phyloP scores from a whole-genome alignment of 2,329 filamentous ascomycete species.

The Ceratocystis huliohia region DNA sequence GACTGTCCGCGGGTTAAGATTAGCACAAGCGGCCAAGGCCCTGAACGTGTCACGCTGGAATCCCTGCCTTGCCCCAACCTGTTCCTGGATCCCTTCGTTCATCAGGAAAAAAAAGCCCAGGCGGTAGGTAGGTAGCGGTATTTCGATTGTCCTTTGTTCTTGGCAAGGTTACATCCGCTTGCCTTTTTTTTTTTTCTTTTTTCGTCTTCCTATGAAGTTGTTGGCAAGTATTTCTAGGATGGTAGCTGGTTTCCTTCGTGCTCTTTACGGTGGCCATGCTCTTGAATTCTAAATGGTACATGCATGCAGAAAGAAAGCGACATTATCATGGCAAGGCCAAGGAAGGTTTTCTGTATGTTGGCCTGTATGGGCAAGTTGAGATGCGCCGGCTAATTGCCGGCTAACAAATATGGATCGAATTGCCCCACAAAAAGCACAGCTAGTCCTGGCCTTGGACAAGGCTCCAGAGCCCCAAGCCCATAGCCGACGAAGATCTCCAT shows the following conservation, averaged over 20 bases:
- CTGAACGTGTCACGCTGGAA: not conserved
- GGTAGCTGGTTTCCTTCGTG: not conserved
- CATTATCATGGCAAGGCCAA: not conserved
- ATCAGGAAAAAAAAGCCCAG: not conserved
- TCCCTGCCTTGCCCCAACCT: not conserved
- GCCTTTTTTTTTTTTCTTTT: not conserved
- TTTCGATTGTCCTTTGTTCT: too few species aligned
- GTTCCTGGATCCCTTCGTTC: not conserved
- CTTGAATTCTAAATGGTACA: not conserved
- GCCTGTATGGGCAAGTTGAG: not conserved
- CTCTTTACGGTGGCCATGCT: not conserved
- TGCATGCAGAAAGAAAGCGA: not conserved
- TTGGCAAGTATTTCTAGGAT: not conserved
- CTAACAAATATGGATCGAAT: not conserved
- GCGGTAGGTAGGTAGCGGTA: too few species aligned
- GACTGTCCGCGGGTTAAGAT: not conserved
- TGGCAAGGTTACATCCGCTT: not conserved
- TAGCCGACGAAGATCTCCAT: slow-evolving; percentile 4
- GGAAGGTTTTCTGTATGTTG: not conserved
- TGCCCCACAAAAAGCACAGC: not conserved
- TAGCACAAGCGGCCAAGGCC: not conserved
- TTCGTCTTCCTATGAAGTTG: too few species aligned
- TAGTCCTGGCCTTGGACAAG: not conserved
- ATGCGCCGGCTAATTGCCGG: not conserved
- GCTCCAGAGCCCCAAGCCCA: not conserved